Base-by-base conservation (phyloP, 768 basidiomycete genomes). In the Pholiota molesta region DNA sequence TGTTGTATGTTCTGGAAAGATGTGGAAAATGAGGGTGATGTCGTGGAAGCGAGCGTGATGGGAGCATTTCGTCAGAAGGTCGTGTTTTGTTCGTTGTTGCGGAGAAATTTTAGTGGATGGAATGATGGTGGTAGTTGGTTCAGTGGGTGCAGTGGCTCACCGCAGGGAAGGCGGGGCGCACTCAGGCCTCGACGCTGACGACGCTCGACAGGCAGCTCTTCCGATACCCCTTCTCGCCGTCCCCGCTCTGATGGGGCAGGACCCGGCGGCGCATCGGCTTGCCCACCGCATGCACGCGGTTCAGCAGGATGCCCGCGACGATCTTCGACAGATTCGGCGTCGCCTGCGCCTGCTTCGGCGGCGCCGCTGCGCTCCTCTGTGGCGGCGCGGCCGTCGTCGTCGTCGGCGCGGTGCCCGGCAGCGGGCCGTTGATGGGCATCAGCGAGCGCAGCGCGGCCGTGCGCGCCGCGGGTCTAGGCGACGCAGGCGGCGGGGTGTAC, bases 301-400 rank as follows among this genome's bases (percentile, higher is more conserved):
- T 82, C 28, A 88, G 75, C 33, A 88, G 70, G 51, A 85, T 85
- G 19, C 83, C 84, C 2, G 86, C 86, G 0, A 88, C 85, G 57
- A 86, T 78, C 67, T 78, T 79, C 61, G 81, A 66, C 14, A 68
- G 57, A 49, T 70, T 69, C 31, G 69, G 65, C 0, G 60, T 11
- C 9, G 59, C 59, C 56, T 45, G 56, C 44, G 29, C 61, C 47
- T 3, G 57, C 9, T 14, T 26, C 61, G 26, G 40, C 60, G 26
- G 26, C 26, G 26, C 26, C 26, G 26, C 28, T 33, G 54, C 35
- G 6, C 19, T 11, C 42, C 35, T 40, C 53, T 19, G 35, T 55
- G 23, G 57, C 4, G 26, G 2, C 26, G 26, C 26, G 26, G 26
- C 2, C 4, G 26, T 26, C 4, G 26, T 55, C n/a, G 57, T 44